Base-by-base conservation (phyloP, 2,329 filamentous ascomycete species). In the Xylaria sp. region DNA sequence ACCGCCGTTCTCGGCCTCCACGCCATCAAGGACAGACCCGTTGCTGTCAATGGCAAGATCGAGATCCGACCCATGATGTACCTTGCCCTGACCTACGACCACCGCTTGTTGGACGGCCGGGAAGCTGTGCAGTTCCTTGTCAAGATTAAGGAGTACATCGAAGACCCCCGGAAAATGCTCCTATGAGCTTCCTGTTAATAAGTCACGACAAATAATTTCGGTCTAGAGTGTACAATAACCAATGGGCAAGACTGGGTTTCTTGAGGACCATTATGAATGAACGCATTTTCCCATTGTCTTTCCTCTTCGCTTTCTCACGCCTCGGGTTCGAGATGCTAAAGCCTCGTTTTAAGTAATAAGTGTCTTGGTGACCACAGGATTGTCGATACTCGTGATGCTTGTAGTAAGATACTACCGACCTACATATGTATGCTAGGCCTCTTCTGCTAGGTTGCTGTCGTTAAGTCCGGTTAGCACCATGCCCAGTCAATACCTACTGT, bases 61-160 rank as follows among this genome's bases (percentile, higher is more conserved):
- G 92, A 97, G 76, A 90, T 96, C 68, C 85, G 94, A 67, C 94
- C 94, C n/a, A 97, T 99, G 92, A 99, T 99, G 94, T 97, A 96
- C 76, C 84, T 99, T 65, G 94, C 94, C 48, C 83, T 99, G 61
- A 99, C 94, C 11, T 99, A 99, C 73, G 94, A 99, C 75, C 94
- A 99, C 79, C 90, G 94, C 73, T 85, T 99, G 54, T 82, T 99
- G 23, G 94, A 97, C 75, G 94, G 94, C 54, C 86, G 93, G 73
- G 93, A 97, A 79, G 94, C 93, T 52, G 92, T 96, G 47, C 94
- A 93, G 63, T 97, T 97, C 83, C 81, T 97, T 68, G 89, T 97
- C 63, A 96, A 96, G 84, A 81, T 99, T 71, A 97, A 97, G 85
- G 91, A 97, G 76, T 96, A 90, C 74, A 96, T 97, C 68, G 93